Evolutionary conservation across 2,329 filamentous ascomycete genomes (phyloP).

Genomic region (Fusarium beomiforme): DNA sequence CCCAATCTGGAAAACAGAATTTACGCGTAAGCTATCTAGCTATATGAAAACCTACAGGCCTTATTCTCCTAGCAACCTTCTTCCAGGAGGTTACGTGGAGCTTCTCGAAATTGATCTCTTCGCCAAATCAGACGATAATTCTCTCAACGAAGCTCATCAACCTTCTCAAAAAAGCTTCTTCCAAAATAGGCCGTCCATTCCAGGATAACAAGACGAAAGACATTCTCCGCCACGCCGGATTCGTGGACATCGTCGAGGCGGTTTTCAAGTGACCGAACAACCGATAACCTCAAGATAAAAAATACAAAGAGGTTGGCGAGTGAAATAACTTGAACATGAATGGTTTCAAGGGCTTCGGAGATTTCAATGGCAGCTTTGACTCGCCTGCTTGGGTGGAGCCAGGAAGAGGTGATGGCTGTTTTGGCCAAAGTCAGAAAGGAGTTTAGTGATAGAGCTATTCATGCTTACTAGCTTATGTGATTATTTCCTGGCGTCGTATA

Average conservation of each 20-base stretch:
- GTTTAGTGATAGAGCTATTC: slow-evolving; percentile 18
- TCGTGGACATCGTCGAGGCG: slow-evolving; percentile 22
- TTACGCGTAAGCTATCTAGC: not conserved
- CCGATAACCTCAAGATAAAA: slow-evolving; percentile 20
- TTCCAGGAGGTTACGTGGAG: slow-evolving; percentile 22
- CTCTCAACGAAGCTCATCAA: slow-evolving; percentile 1
- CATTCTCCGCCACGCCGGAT: slow-evolving; percentile 13
- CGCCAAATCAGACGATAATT: slow-evolving; percentile 22
- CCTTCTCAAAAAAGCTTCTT: slow-evolving; percentile 18
- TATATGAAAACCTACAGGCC: fast-evolving
- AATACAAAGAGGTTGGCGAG: slow-evolving; percentile 27
- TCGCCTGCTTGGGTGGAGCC: slow-evolving; percentile 14
- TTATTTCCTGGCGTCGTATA: not conserved
- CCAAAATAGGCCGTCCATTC: slow-evolving; percentile 25
- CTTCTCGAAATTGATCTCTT: slow-evolving; percentile 29
- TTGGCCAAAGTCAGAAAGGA: slow-evolving; percentile 25
- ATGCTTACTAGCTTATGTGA: slow-evolving; percentile 37
- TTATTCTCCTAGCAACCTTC: slow-evolving; percentile 10
- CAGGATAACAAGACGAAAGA: slow-evolving; percentile 28
- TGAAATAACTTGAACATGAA: slow-evolving; percentile 29
- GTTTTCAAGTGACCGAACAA: slow-evolving; percentile 37
- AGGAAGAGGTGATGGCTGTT: slow-evolving; percentile 17
- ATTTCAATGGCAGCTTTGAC: slow-evolving; percentile 24
- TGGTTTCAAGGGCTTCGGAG: slow-evolving; percentile 17
- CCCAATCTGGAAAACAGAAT: slow-evolving; percentile 3